A percentile compares a stretch with the other conserved stretches of the same genome.
Conservation (phyloP, 371 early-diverging fungal genomes). For the Mucor ambiguus region DNA sequence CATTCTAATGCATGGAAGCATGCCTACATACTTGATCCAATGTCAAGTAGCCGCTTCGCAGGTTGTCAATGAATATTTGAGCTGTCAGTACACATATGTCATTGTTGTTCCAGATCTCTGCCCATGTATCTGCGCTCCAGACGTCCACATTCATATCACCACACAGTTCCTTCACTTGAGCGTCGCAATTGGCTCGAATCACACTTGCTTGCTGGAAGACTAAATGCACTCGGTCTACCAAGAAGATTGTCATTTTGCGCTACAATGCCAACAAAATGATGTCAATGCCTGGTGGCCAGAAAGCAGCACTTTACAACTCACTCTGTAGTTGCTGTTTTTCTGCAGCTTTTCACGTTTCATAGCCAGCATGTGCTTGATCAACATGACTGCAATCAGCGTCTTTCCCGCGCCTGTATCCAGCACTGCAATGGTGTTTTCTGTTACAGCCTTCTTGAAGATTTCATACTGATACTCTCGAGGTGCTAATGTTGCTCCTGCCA, state of each 20-base stretch:
- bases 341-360: conserved; percentile 25
- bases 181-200: conserved; percentile 63
- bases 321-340: conserved; percentile 15
- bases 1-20: background rate
- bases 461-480: conserved; percentile 80
- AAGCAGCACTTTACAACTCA: background rate
- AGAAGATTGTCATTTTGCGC: conserved; percentile 63
- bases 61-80: conserved; percentile 72
- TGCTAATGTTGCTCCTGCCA: conserved; percentile 4
- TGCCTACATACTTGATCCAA: conserved; percentile 30
- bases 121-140: conserved; percentile 62
- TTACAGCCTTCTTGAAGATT: conserved; percentile 63
- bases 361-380: conserved; percentile 70
- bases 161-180: conserved; percentile 57
- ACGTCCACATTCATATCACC: conserved; percentile 68
- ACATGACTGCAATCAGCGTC: conserved; percentile 82
- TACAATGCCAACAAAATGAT: conserved; percentile 1
- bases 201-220: conserved; percentile 81
- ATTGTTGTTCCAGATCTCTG: conserved; percentile 39
- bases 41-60: conserved; percentile 67
- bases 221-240: conserved; percentile 82
- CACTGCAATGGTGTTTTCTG: conserved; percentile 79
- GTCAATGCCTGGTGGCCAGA: background rate
- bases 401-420: conserved; percentile 92
- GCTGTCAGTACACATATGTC: conserved; percentile 86